These are phyloP conservation scores for Zygotorulaspora danielsina DNA, from an alignment of 805 yeast genomes.

Conservation along the genomic window DNA sequence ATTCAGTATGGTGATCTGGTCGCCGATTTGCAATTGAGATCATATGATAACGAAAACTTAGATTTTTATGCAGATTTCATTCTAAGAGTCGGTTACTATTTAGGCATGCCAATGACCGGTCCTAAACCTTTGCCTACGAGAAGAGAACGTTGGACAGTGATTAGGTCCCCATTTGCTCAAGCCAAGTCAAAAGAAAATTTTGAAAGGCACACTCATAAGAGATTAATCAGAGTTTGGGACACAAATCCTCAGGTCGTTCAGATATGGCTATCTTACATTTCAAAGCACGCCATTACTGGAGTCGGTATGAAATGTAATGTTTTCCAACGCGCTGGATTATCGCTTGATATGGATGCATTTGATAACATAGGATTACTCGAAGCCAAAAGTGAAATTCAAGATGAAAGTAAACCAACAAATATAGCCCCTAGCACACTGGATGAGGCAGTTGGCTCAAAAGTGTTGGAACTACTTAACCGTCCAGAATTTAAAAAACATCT, in stretches of 20 bases:
- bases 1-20: constrained; percentile 68
- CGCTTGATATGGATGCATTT: constrained; percentile 25
- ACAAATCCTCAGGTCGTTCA: constrained; percentile 82
- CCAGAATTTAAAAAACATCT: constrained; percentile 61
- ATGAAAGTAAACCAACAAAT: neutral
- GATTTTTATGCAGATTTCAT: constrained; percentile 82
- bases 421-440: constrained; percentile 13
- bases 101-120: constrained; percentile 82
- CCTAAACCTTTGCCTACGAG: constrained; percentile 64
- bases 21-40: constrained; percentile 70
- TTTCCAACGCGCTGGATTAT: constrained; percentile 49
- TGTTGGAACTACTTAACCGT: constrained; percentile 63
- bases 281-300: constrained; percentile 72
- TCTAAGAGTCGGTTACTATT: constrained; percentile 80
- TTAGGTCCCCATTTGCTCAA: constrained; percentile 87
- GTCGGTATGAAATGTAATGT: constrained; percentile 78
- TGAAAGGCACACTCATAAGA: constrained; percentile 77
- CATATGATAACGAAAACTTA: constrained; percentile 64
- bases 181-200: constrained; percentile 94
- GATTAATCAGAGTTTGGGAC: constrained; percentile 73
- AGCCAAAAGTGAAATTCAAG: neutral
- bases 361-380: neutral
- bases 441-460: constrained; percentile 44
- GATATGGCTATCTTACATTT: constrained; percentile 70
- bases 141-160: constrained; percentile 89